phyloP scores from a whole-genome alignment of 805 yeast species.

The Blastobotrys terrestris region DNA sequence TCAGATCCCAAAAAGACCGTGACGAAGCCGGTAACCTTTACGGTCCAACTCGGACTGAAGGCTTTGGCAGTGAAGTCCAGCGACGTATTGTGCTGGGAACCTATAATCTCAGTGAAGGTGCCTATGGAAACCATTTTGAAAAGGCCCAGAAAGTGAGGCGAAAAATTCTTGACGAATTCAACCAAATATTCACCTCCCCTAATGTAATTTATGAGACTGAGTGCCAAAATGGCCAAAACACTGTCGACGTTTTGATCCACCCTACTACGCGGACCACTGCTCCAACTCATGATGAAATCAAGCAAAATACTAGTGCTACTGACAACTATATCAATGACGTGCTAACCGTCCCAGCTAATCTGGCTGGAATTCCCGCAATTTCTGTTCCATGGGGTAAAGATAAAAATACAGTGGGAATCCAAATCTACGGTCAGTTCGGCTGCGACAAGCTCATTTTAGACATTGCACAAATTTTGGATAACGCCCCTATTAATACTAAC shows the following conservation, averaged over 20 bases:
- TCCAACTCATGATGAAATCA: conserved; percentile 45
- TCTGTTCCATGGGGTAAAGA: conserved; percentile 54
- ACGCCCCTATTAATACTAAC: neutral
- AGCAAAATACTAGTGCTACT: conserved; percentile 37
- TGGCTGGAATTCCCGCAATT: conserved; percentile 87
- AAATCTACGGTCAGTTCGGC: conserved; percentile 81
- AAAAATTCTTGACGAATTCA: conserved; percentile 57
- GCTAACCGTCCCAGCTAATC: conserved; percentile 81
- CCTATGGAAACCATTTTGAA: conserved; percentile 63
- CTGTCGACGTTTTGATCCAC: conserved; percentile 61
- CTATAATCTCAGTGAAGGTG: conserved; percentile 72
- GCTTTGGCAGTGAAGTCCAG: conserved; percentile 79
- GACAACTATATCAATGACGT: conserved; percentile 74
- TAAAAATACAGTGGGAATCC: conserved; percentile 55
- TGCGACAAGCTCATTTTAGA: conserved; percentile 61
- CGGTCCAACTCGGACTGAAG: conserved; percentile 52
- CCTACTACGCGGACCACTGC: conserved; percentile 65
- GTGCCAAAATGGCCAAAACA: conserved; percentile 15
- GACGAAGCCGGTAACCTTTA: conserved; percentile 36
- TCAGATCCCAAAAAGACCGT: conserved; percentile 34
- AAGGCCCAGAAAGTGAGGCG: conserved; percentile 68
- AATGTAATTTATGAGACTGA: conserved; percentile 36
- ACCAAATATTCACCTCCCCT: conserved; percentile 48
- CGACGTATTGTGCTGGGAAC: conserved; percentile 81
- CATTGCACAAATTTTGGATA: conserved; percentile 24